Conservation (phyloP, 1,139 yeast genomes). For the Saccharomycopsis hybrid region DNA sequence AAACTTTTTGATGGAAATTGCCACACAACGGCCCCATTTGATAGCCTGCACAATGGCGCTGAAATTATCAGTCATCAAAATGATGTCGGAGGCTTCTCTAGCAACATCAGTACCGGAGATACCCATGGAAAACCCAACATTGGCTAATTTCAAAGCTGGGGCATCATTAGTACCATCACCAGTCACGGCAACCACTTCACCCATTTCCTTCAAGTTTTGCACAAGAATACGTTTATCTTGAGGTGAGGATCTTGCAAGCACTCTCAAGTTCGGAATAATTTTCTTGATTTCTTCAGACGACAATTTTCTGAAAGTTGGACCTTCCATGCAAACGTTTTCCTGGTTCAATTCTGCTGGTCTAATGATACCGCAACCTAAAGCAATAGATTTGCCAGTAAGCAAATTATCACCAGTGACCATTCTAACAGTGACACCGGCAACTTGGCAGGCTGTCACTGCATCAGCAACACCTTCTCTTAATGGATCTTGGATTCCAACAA, state of each 20-base stretch:
- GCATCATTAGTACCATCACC: slow-evolving; percentile 99
- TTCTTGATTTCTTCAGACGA: slow-evolving; percentile 47
- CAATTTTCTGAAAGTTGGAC: slow-evolving; percentile 77
- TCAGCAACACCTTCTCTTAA: slow-evolving; percentile 83
- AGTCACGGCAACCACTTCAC: slow-evolving; percentile 96
- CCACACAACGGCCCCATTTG: slow-evolving; percentile 98
- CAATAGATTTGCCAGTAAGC: slow-evolving; percentile 85
- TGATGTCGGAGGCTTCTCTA: slow-evolving; percentile 87
- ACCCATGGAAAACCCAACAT: slow-evolving; percentile 94
- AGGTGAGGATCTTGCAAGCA: slow-evolving; percentile 90
- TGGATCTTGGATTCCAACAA: slow-evolving; percentile 95
- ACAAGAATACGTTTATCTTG: slow-evolving; percentile 89
- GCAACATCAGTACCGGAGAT: slow-evolving; percentile 93
- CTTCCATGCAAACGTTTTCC: slow-evolving; percentile 71
- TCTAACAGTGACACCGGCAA: slow-evolving; percentile 89
- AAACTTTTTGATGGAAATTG: slow-evolving; percentile 88
- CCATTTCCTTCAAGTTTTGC: slow-evolving; percentile 68
- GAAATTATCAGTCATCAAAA: slow-evolving; percentile 92
- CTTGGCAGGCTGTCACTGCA: slow-evolving; percentile 78
- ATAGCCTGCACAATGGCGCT: slow-evolving; percentile 95
- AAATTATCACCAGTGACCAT: slow-evolving; percentile 98
- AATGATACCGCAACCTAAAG: slow-evolving; percentile 77
- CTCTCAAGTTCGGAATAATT: slow-evolving; percentile 68
- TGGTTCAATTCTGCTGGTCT: slow-evolving; percentile 45
- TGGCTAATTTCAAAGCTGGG: slow-evolving; percentile 87